Evolutionary conservation across 192 early-diverging fungal genomes (phyloP).

Genomic region (Backusella circina): DNA sequence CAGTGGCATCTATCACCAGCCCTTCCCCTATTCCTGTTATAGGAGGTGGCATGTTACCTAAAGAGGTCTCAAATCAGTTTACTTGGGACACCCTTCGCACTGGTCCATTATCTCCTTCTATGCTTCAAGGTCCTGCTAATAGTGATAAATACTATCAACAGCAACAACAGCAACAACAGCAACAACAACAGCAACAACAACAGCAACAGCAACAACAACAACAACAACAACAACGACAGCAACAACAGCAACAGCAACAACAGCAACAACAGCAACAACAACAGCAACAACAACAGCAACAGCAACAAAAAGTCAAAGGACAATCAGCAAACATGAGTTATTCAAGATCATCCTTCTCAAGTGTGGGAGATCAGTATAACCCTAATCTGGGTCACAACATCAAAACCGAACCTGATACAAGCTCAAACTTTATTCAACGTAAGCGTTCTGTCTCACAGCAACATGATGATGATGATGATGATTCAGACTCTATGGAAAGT

Average conservation of each 20-base stretch:
- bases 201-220: neutral
- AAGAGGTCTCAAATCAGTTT: slow-evolving; percentile 28
- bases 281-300: neutral
- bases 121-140: slow-evolving; percentile 63
- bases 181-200: neutral
- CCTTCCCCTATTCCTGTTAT: slow-evolving; percentile 37
- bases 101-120: slow-evolving; percentile 41
- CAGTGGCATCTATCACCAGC: slow-evolving; percentile 60
- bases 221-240: neutral
- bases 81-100: slow-evolving; percentile 63
- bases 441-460: neutral
- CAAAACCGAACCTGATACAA: neutral
- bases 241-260: neutral
- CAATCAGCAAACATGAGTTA: neutral
- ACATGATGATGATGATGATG: neutral
- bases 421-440: neutral
- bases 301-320: neutral
- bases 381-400: neutral
- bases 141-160: slow-evolving; percentile 13
- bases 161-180: neutral
- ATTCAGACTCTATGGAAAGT: neutral
- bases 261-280: neutral
- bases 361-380: neutral
- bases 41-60: slow-evolving; percentile 21
- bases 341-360: neutral